These are phyloP conservation scores for Plasmodium fragile DNA, from an alignment of 169 alveolate species.

Conservation along the genomic window DNA sequence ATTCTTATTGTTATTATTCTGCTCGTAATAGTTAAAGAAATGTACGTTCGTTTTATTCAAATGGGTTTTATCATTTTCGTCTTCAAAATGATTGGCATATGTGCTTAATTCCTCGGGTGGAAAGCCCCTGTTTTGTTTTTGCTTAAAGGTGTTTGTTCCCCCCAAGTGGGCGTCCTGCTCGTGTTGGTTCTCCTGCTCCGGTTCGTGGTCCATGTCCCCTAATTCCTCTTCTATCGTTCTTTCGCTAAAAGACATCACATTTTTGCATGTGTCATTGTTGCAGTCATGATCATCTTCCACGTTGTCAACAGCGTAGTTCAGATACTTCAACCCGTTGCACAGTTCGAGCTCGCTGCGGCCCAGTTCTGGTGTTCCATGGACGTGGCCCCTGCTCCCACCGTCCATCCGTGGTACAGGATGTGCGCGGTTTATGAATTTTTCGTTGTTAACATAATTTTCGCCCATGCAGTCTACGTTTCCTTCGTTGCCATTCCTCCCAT, in stretches of 20 bases:
- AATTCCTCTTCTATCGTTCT: slow-evolving; percentile 16
- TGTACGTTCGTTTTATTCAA: not conserved
- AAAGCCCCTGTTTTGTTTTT: not conserved
- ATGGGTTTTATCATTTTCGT: slow-evolving; percentile 18
- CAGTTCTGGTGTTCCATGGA: not conserved
- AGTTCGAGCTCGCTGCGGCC: slow-evolving; percentile 1
- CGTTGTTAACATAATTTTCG: not conserved
- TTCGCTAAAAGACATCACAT: slow-evolving; percentile 29
- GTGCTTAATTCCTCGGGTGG: slow-evolving; percentile 13
- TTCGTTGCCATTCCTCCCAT: not conserved
- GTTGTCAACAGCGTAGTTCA: slow-evolving; percentile 9
- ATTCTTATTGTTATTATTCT: not conserved
- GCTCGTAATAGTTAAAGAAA: slow-evolving; percentile 10
- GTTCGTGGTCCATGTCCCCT: not conserved
- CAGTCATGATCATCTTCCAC: not conserved
- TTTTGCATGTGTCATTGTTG: slow-evolving; percentile 5
- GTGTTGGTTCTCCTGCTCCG: not conserved
- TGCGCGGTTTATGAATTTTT: not conserved
- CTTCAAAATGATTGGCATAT: slow-evolving; percentile 14
- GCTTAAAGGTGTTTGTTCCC: not conserved
- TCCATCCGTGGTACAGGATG: not conserved
- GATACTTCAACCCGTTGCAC: not conserved
- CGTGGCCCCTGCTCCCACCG: not conserved
- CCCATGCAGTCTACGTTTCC: not conserved
- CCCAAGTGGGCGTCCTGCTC: not conserved